phyloP scores from a whole-genome alignment of 2,329 filamentous ascomycete species.

The Myotisia sp. region DNA sequence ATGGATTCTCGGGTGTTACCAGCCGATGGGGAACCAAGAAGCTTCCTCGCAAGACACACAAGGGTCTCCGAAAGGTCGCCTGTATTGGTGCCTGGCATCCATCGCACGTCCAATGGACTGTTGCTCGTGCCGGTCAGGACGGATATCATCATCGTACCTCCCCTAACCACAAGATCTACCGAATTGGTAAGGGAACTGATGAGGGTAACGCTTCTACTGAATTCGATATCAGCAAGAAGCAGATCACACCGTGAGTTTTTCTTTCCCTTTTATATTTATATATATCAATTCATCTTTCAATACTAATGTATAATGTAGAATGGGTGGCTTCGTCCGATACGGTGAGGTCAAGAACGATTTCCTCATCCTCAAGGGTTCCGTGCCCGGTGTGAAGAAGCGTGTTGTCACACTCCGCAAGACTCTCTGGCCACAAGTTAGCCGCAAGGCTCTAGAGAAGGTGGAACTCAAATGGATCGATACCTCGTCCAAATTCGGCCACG shows the following conservation, averaged over 20 bases:
- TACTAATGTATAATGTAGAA: conserved; percentile 41
- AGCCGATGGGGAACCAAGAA: conserved; percentile 99
- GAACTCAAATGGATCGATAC: conserved; percentile 99
- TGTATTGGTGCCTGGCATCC: conserved; percentile 99
- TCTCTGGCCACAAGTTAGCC: conserved; percentile 92
- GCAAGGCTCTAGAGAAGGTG: conserved; percentile 96
- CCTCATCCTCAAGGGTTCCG: conserved; percentile 91
- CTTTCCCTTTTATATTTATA: not conserved
- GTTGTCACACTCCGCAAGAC: conserved; percentile 98
- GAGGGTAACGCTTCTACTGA: conserved; percentile 90
- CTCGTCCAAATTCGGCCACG: conserved; percentile 99
- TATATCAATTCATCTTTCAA: conserved; percentile 2
- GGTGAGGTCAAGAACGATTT: conserved; percentile 99
- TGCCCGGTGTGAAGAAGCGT: conserved; percentile 98
- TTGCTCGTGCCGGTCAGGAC: conserved; percentile 98
- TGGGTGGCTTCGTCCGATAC: conserved; percentile 99
- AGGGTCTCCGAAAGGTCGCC: conserved; percentile 99
- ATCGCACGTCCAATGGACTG: conserved; percentile 99
- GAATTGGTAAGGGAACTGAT: conserved; percentile 82
- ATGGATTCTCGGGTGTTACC: conserved; percentile 96
- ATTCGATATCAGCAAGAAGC: conserved; percentile 96
- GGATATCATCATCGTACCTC: conserved; percentile 99
- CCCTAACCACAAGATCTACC: conserved; percentile 99
- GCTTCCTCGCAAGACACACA: conserved; percentile 99
- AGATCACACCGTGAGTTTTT: conserved; percentile 87